Evolutionary conservation across 1,284 basidiomycete species (phyloP), one percentile per base, ranked within the genome.

Genomic region (Neolentinus lepideus): DNA sequence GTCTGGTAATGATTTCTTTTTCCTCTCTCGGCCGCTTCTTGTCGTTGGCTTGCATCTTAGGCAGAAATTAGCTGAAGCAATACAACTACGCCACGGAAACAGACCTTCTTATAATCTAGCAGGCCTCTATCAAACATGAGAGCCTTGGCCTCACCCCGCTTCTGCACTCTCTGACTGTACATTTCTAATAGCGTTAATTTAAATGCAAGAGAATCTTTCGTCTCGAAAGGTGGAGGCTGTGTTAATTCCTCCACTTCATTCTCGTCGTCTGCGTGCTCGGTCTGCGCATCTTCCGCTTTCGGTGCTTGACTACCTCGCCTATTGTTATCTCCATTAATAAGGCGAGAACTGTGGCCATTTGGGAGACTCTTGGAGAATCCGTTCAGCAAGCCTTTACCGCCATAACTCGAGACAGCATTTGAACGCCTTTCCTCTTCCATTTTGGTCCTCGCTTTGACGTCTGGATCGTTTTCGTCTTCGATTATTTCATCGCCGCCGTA

Each of bases 81-180:
- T 31, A 45, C 45, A 10, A 11, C 33, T 10, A 38, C 3, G 16
- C 19, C 26, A 26, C 33, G 22, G 47, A 14, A 19, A 43, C 55
- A 63, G 73, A 94, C 94, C 83, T 92, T 92, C 70, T 95, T 97
- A 69, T 96, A 94, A 65, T 98, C 94, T 48, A 97, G 76, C 57
- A 99, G 71, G 1, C 93, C 93, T 53, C 96, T 80, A 65, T 98
- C 91, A 66, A 95, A 96, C 68, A 99, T 91, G 58, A 98, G 73
- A n/a, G 85, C 84, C 72, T 98, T 99, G 45, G 81, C 83, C 66
- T 94, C 90, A 58, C 86, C 74, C 33, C 96, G 82, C 70, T 90
- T 94, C 60, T 94, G 90, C n/a, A 98, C 80, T 54, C 91, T 85
- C 60, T 94, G 92, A 63, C 85, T 85, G 74, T 98, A 99, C 76